Conservation (phyloP, 225 moss, liverwort and hornwort species). For the Physcomitrellopsis africana region DNA sequence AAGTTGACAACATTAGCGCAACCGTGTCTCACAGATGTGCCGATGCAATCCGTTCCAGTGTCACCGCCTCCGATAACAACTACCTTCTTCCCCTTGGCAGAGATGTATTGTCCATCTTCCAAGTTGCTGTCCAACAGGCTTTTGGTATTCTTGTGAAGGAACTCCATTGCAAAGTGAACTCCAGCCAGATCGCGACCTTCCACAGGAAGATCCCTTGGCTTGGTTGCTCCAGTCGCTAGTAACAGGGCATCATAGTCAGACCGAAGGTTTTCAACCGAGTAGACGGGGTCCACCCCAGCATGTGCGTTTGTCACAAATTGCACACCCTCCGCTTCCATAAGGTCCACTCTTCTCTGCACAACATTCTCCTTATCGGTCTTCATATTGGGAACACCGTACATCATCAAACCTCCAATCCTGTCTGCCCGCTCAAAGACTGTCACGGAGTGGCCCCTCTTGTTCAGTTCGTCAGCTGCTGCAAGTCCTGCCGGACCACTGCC, state of each 20-base stretch:
- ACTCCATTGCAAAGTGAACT: conserved; percentile 80
- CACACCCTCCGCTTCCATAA: conserved; percentile 68
- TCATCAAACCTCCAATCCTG: conserved; percentile 79
- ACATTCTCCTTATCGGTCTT: conserved; percentile 74
- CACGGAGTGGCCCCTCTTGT: conserved; percentile 68
- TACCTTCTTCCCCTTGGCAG: conserved; percentile 74
- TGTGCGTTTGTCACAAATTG: conserved; percentile 68
- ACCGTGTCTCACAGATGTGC: conserved; percentile 67
- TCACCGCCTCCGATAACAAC: conserved; percentile 82
- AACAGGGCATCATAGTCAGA: conserved; percentile 52
- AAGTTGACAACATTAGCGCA: conserved; percentile 69
- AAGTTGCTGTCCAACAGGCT: conserved; percentile 70
- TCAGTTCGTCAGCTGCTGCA: conserved; percentile 74
- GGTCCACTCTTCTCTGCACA: conserved; percentile 67
- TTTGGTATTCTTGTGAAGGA: conserved; percentile 66
- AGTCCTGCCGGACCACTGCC: conserved; percentile 83
- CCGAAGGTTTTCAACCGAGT: conserved; percentile 62
- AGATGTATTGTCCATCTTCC: conserved; percentile 61
- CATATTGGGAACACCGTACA: conserved; percentile 89
- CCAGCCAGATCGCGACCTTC: conserved; percentile 67
- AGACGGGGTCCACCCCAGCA: conserved; percentile 62
- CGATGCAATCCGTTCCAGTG: conserved; percentile 80
- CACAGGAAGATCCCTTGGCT: conserved; percentile 69
- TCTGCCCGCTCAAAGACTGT: conserved; percentile 80
- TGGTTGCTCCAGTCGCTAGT: conserved; percentile 74